Conservation (phyloP, 345 rosid species). For the Melaleuca quinquenervia region DNA sequence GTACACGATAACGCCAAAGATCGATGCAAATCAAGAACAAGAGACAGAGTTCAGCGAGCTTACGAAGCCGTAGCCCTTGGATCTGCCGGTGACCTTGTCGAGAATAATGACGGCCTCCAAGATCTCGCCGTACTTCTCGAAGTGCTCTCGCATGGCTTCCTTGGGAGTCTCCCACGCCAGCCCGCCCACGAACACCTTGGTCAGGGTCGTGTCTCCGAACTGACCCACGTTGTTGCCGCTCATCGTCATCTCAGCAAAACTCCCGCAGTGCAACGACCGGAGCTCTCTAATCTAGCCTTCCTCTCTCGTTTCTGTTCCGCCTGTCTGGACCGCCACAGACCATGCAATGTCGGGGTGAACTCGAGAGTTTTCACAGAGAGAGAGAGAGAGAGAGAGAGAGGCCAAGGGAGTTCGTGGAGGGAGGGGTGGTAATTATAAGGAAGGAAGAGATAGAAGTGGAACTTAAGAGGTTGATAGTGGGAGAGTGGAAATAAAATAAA, state of each 20-base stretch:
- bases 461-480: background rate
- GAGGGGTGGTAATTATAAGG: slow-evolving; percentile 2
- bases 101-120: slow-evolving; percentile 92
- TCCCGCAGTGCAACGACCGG: background rate
- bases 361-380: background rate
- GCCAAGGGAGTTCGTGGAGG: slow-evolving; percentile 9
- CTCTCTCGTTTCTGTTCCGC: background rate
- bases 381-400: background rate
- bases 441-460: background rate
- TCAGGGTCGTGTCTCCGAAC: slow-evolving; percentile 86
- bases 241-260: slow-evolving; percentile 8
- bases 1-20: background rate
- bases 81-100: slow-evolving; percentile 83
- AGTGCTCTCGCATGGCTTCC: slow-evolving; percentile 77
- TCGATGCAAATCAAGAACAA: no score
- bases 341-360: background rate
- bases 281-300: background rate
- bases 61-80: slow-evolving; percentile 99
- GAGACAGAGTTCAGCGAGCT: background rate
- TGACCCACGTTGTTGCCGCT: slow-evolving; percentile 45
- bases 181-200: slow-evolving; percentile 96
- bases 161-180: slow-evolving; percentile 94
- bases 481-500: slow-evolving; percentile 13
- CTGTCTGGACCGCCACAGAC: background rate
- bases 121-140: slow-evolving; percentile 85